Evolutionary conservation across 2,329 filamentous ascomycete species (phyloP), one percentile per base, ranked within the genome.

Genomic region (Trichoderma sp.): DNA sequence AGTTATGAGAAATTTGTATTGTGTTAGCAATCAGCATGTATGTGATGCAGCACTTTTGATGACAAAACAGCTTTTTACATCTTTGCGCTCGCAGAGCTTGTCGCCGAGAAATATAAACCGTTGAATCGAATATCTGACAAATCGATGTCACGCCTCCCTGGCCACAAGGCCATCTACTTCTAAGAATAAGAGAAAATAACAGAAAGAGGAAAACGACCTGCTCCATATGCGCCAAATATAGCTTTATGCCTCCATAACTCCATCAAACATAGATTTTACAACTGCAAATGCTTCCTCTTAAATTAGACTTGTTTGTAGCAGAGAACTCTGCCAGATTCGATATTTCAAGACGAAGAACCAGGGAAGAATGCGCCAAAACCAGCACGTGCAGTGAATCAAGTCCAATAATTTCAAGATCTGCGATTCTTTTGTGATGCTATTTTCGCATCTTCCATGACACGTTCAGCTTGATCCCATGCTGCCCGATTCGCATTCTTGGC

Each of bases 401-500:
- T 21, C 21, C 29, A 31, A 13, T 29, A 13, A 33, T 29, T 52
- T 31, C 24, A 31, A 24, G 49, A 16, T 24, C 37, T 21, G 55
- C 33, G 21, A 40, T n/a, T 66, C 21, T 21, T 53, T 31, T 53
- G 33, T 16, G 24, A 57, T n/a, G 37, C 24, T n/a, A 47, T 33
- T 11, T 60, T 37, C n/a, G 59, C 65, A 55, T 68, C 56, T 16
- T 64, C 53, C 40, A 68, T 40, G 8, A 64, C 13, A 16, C 53
- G 55, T 10, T 58, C 31, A 7, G 37, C 65, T 19, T 68, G 33
- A 31, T 68, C 60, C 65, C 52, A 62, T 21, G 61, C 69, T 27
- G 64, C 29, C 7, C 61, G 43, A 10, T 24, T 29, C 24, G 21
- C 37, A 33, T 58, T 27, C 31, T 37, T 64, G 7, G 61, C 40